phyloP scores from a whole-genome alignment of 2,329 filamentous ascomycete species.

The Penicillium sp. region DNA sequence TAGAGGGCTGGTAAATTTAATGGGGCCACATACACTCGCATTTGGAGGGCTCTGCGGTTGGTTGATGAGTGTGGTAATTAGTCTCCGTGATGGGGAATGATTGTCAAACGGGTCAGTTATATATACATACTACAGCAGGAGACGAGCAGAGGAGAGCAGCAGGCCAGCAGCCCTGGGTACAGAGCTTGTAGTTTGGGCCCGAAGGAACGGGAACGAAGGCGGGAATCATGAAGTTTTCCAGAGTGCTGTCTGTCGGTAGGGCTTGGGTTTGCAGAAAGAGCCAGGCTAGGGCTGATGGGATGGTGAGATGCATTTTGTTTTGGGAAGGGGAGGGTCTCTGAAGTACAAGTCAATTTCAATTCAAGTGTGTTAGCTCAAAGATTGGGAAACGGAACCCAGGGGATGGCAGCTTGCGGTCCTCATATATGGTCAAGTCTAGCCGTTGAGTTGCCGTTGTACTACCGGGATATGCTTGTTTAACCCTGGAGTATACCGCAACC shows the following conservation, averaged over 20 bases:
- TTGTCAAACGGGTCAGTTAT: neutral
- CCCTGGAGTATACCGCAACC: neutral
- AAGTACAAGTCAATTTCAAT: neutral
- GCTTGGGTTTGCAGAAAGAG: neutral
- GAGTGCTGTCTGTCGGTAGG: neutral
- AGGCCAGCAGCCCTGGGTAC: slow-evolving; percentile 2
- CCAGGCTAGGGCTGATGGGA: neutral
- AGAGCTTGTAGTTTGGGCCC: neutral
- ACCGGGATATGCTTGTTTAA: neutral
- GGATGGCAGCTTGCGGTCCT: neutral
- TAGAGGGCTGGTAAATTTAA: neutral
- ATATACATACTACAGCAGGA: neutral
- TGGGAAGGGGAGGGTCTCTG: too few relatives aligned
- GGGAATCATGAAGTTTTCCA: neutral
- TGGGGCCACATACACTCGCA: neutral
- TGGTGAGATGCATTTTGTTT: neutral
- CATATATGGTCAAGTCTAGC: neutral
- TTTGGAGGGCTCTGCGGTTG: neutral
- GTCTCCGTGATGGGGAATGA: neutral
- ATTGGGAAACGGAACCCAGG: neutral
- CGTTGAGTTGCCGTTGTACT: neutral
- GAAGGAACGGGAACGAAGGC: neutral
- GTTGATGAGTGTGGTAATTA: neutral
- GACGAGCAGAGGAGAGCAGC: neutral
- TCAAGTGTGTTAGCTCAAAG: neutral